phyloP scores from a whole-genome alignment of 352 stramenopile species.

The Plasmopara muralis region DNA sequence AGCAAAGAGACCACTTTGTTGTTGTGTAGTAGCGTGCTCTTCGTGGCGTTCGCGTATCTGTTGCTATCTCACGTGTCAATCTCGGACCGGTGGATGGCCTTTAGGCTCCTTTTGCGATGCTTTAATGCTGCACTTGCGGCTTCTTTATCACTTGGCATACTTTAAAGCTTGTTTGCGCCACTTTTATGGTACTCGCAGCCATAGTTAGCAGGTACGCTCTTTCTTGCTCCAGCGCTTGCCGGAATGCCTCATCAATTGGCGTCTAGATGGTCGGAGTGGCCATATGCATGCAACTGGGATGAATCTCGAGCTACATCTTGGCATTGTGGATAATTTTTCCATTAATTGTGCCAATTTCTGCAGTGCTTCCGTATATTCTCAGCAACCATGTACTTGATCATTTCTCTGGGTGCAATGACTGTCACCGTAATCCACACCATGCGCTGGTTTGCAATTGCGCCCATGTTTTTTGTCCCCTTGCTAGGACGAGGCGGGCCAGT shows the following conservation, averaged over 20 bases:
- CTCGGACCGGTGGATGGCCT: slow-evolving; percentile 26
- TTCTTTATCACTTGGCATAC: slow-evolving; percentile 31
- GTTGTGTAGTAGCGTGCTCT: slow-evolving; percentile 36
- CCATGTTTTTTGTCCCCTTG: slow-evolving; percentile 73
- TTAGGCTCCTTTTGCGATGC: slow-evolving; percentile 37
- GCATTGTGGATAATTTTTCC: slow-evolving; percentile 64
- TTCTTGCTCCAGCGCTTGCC: slow-evolving; percentile 38
- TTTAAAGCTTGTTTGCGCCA: slow-evolving; percentile 59
- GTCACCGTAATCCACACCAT: slow-evolving; percentile 59
- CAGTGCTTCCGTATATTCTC: slow-evolving; percentile 34
- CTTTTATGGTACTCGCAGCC: slow-evolving; percentile 64
- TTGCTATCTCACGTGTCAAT: slow-evolving; percentile 39
- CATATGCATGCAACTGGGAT: slow-evolving; percentile 28
- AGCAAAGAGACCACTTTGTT: slow-evolving; percentile 34
- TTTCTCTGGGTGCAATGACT: slow-evolving; percentile 41
- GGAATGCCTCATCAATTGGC: slow-evolving; percentile 50
- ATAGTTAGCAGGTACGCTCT: slow-evolving; percentile 38
- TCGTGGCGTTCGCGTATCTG: slow-evolving; percentile 37
- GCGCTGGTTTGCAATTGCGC: slow-evolving; percentile 43
- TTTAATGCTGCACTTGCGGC: slow-evolving; percentile 26
- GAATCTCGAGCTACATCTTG: slow-evolving; percentile 57
- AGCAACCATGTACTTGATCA: slow-evolving; percentile 35
- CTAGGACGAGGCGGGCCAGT: slow-evolving; percentile 53
- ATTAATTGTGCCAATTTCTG: slow-evolving; percentile 34
- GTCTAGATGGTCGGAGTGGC: slow-evolving; percentile 27